Percentiles rank a stretch among this genome's conserved stretches.
These are phyloP conservation scores for Leccinum subrobustum DNA, from an alignment of 1,284 basidiomycete species.

Conservation along the genomic window DNA sequence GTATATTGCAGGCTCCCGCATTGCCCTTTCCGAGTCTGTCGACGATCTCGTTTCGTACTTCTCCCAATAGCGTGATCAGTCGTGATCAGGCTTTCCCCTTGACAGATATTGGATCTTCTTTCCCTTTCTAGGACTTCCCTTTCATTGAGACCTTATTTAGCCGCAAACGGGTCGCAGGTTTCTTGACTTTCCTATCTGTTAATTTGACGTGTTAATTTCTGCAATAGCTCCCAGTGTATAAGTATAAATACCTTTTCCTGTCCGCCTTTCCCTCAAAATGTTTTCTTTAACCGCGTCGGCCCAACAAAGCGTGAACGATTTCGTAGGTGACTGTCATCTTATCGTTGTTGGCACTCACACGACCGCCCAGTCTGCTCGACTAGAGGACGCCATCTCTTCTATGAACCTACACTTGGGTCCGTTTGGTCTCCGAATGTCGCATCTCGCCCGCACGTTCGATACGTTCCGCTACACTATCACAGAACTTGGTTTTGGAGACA, in stretches of 20 bases:
- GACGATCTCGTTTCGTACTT: background rate
- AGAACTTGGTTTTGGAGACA: background rate
- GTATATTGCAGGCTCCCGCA: no score
- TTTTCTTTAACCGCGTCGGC: background rate
- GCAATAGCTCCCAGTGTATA: background rate
- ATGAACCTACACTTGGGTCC: background rate
- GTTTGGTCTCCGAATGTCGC: background rate
- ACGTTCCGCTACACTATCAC: background rate
- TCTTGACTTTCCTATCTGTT: background rate
- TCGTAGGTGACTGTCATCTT: background rate
- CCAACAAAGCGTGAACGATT: background rate
- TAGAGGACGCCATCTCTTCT: background rate
- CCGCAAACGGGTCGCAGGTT: background rate
- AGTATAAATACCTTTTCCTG: background rate
- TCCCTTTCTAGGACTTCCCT: background rate
- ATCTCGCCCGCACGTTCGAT: background rate
- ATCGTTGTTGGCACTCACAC: background rate
- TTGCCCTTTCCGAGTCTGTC: conserved; percentile 11
- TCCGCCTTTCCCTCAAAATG: background rate
- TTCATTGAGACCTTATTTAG: background rate
- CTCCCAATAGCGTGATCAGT: background rate
- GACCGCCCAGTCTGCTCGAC: background rate
- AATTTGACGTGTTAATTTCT: background rate
- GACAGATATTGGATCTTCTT: background rate
- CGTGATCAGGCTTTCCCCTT: background rate